Percentiles rank a stretch among this genome's conserved stretches.
Conservation (phyloP, 2,329 filamentous ascomycete genomes). For the Fusarium brevicatenulatum region DNA sequence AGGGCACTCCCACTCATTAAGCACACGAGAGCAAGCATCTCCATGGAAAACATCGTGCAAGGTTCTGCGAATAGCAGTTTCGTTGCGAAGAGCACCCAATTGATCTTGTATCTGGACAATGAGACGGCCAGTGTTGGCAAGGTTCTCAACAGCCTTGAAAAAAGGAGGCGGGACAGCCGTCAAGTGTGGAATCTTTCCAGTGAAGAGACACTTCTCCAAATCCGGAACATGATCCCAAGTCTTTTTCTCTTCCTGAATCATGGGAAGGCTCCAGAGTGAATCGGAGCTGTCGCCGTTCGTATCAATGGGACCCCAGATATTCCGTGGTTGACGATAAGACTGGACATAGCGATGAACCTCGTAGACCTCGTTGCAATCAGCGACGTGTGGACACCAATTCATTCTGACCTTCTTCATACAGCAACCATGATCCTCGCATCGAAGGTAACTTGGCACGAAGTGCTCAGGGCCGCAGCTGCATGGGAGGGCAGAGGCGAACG, state of each 20-base stretch:
- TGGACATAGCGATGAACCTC: slow-evolving; percentile 37
- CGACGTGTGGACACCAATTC: slow-evolving; percentile 25
- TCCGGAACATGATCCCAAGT: not conserved
- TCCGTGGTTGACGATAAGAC: not conserved
- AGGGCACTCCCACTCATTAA: slow-evolving; percentile 30
- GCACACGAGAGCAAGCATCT: slow-evolving; percentile 21
- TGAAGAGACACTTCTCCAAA: slow-evolving; percentile 11
- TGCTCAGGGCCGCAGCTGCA: slow-evolving; percentile 36
- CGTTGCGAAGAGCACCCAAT: not conserved
- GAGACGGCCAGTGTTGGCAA: slow-evolving; percentile 8
- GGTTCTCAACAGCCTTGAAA: not conserved
- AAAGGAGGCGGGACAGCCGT: not conserved
- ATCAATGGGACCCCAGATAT: slow-evolving; percentile 2
- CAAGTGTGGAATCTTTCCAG: not conserved
- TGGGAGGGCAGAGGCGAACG: slow-evolving; percentile 31
- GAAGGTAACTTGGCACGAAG: slow-evolving; percentile 4
- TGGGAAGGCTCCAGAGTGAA: not conserved
- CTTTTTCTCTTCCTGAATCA: not conserved
- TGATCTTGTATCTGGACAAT: not conserved
- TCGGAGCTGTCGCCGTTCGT: not conserved
- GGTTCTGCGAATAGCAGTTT: not conserved
- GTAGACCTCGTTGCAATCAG: slow-evolving; percentile 10
- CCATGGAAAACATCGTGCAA: slow-evolving; percentile 17
- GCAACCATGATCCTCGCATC: slow-evolving; percentile 44
- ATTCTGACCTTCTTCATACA: slow-evolving; percentile 34